Evolutionary conservation across 148 eudicot species (phyloP).

Genomic region (Vaccinium vitisidaea): DNA sequence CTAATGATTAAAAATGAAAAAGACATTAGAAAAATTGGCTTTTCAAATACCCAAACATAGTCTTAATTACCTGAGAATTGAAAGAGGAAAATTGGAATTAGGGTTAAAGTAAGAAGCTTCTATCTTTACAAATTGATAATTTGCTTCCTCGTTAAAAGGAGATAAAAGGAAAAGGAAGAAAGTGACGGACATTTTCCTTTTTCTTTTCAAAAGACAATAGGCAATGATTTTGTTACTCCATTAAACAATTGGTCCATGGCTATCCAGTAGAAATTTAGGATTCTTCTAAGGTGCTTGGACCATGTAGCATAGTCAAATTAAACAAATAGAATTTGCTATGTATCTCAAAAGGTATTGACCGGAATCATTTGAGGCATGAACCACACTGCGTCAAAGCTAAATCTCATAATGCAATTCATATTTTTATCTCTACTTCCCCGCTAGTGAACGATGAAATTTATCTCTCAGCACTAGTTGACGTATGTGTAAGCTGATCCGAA

Average conservation of each 20-base stretch:
- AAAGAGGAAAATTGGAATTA: not conserved
- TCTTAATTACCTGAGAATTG: not conserved
- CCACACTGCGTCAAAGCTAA: not conserved
- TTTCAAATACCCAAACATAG: not conserved
- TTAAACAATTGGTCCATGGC: not conserved
- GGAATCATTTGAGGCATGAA: not conserved
- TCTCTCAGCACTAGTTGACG: too few species aligned
- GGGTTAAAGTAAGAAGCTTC: not conserved
- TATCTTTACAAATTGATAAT: not conserved
- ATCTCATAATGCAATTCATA: too few species aligned
- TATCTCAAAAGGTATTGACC: not conserved
- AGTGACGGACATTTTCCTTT: conserved; percentile 7
- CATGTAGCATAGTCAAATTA: not conserved
- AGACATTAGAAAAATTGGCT: not conserved
- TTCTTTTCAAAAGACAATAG: not conserved
- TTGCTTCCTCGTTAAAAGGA: conserved; percentile 16
- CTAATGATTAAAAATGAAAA: not conserved
- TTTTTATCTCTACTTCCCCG: too few species aligned
- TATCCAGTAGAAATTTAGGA: not conserved
- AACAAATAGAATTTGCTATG: not conserved
- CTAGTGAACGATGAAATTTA: too few species aligned
- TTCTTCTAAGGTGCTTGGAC: not conserved
- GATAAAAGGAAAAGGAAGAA: conserved; percentile 11
- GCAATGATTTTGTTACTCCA: not conserved
- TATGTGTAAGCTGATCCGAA: too few species aligned